Conservation (phyloP, 2,329 filamentous ascomycete species). For the Fusarium verrucosum region DNA sequence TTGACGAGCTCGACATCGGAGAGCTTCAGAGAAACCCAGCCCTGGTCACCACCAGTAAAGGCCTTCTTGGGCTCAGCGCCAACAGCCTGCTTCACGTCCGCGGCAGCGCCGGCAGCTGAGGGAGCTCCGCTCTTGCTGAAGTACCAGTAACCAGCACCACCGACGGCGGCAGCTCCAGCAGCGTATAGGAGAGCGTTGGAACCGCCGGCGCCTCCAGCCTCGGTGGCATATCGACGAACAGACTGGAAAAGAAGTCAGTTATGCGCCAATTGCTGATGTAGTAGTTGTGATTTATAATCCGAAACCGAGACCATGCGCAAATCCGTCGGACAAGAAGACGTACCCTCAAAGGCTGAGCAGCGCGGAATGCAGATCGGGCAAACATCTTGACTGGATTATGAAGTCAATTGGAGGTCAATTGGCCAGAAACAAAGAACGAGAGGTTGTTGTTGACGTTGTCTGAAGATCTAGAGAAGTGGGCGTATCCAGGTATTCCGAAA, state of each 20-base stretch:
- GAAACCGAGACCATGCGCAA: neutral
- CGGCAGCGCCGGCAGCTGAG: slow-evolving; percentile 63
- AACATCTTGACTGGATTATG: slow-evolving; percentile 64
- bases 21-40: slow-evolving; percentile 84
- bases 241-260: slow-evolving; percentile 54
- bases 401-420: slow-evolving; percentile 42
- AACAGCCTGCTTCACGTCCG: slow-evolving; percentile 57
- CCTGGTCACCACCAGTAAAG: slow-evolving; percentile 87
- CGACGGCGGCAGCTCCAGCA: slow-evolving; percentile 67
- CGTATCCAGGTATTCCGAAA: slow-evolving; percentile 26
- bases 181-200: slow-evolving; percentile 69
- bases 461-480: slow-evolving; percentile 26
- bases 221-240: slow-evolving; percentile 74
- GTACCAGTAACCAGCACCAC: slow-evolving; percentile 67
- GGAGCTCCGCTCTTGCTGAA: slow-evolving; percentile 55
- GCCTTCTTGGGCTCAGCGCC: slow-evolving; percentile 63
- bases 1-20: slow-evolving; percentile 82
- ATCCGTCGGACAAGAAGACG: slow-evolving; percentile 40
- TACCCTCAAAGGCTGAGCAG: slow-evolving; percentile 73
- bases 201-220: slow-evolving; percentile 60
- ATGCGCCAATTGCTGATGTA: neutral
- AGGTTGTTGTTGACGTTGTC: slow-evolving; percentile 14
- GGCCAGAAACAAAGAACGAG: slow-evolving; percentile 13
- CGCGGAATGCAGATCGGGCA: slow-evolving; percentile 70
- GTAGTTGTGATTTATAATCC: slow-evolving; percentile 21